Conservation (phyloP, 2,329 filamentous ascomycete genomes). For the Parafenestella ontariensis region DNA sequence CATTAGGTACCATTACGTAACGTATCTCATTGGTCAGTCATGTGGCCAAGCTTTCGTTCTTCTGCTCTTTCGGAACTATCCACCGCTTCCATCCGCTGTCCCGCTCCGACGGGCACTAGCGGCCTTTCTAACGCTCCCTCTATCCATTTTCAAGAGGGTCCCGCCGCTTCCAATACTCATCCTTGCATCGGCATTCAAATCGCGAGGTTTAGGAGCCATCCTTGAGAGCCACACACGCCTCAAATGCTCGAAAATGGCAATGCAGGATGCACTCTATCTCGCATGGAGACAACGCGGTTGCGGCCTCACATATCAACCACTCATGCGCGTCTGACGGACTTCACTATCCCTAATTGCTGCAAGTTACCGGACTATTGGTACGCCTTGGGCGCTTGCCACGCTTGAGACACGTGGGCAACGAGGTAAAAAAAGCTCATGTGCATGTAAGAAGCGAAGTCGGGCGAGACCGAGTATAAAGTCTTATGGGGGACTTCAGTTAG, state of each 20-base stretch:
- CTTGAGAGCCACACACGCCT: background rate
- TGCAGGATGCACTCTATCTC: background rate
- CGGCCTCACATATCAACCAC: background rate
- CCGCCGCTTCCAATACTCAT: conserved; percentile 7
- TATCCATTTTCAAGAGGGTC: background rate
- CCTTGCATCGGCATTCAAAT: conserved; percentile 19
- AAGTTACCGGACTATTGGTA: conserved; percentile 1
- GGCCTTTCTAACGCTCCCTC: background rate
- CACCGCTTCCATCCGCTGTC: background rate
- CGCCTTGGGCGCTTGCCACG: conserved; percentile 2
- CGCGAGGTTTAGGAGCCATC: conserved; percentile 1
- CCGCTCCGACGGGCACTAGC: background rate
- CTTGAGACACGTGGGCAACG: background rate
- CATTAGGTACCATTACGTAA: too few species aligned
- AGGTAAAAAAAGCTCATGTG: background rate
- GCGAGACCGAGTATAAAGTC: background rate
- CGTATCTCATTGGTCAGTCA: background rate
- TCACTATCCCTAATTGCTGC: background rate
- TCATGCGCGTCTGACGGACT: background rate
- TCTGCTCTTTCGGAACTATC: background rate
- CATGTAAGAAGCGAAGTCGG: background rate
- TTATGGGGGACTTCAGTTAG: background rate
- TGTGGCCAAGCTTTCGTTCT: background rate
- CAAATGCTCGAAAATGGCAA: background rate
- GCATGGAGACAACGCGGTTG: background rate